phyloP scores from a whole-genome alignment of 2,329 filamentous ascomycete genomes.

The Botrytis galanthina region DNA sequence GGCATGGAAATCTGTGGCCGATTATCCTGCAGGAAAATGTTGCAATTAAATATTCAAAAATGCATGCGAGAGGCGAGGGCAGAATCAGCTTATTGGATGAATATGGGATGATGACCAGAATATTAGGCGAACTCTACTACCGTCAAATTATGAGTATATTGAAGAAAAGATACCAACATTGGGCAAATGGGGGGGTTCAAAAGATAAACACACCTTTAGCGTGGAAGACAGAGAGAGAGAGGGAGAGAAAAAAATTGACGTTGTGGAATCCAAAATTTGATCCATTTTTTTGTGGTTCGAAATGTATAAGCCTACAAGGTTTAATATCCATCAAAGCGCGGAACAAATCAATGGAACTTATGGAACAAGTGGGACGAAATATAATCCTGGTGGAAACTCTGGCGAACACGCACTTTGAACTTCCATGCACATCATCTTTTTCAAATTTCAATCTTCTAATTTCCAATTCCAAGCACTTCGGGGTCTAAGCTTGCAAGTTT shows the following conservation, averaged over 20 bases:
- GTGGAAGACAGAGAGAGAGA: neutral
- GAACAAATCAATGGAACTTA: conserved; percentile 7
- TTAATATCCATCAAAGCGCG: conserved; percentile 3
- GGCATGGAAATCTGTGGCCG: neutral
- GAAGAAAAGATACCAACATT: neutral
- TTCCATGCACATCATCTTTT: conserved; percentile 15
- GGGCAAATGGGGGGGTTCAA: neutral
- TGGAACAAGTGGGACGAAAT: conserved; percentile 14
- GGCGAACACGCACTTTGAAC: neutral
- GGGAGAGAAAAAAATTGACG: neutral
- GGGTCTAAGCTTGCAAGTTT: conserved; percentile 15
- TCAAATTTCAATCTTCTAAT: neutral
- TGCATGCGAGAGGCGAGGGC: neutral
- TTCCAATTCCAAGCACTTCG: neutral
- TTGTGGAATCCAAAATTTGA: conserved; percentile 13
- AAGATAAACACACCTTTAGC: neutral
- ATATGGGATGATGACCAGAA: neutral
- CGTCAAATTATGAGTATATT: neutral
- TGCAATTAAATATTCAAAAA: neutral
- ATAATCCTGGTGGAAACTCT: conserved; percentile 14
- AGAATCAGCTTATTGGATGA: neutral
- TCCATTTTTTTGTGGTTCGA: conserved; percentile 3
- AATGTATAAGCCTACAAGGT: neutral
- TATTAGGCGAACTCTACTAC: neutral
- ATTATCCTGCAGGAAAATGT: neutral